These are phyloP conservation scores for Coprinellus micaceus DNA, from an alignment of 768 basidiomycete genomes.

Conservation along the genomic window DNA sequence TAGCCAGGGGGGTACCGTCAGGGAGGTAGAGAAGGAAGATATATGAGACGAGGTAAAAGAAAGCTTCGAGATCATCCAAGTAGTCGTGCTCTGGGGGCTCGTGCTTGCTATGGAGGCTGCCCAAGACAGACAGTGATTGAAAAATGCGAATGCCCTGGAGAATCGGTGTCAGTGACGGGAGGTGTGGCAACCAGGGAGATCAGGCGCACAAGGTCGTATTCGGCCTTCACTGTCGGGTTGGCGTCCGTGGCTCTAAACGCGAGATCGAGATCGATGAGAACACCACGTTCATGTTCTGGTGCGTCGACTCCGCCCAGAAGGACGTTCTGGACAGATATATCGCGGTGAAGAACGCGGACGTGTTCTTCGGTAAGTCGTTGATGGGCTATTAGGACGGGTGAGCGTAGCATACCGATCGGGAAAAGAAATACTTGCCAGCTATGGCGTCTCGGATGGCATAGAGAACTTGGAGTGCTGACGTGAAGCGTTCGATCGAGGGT, in stretches of 20 bases:
- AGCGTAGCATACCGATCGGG: too few relatives aligned
- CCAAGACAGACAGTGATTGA: not conserved
- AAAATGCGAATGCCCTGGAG: not conserved
- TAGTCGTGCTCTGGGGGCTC: not conserved
- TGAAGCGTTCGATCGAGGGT: not conserved
- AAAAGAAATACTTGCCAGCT: constrained; percentile 4
- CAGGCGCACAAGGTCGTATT: not conserved
- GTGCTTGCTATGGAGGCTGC: not conserved
- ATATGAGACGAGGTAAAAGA: not conserved
- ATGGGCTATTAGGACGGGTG: not conserved
- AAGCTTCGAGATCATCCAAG: not conserved
- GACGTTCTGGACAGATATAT: not conserved
- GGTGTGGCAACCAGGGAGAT: not conserved
- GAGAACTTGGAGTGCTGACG: not conserved
- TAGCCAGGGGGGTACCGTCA: not conserved
- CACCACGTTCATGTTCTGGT: not conserved
- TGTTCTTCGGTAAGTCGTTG: not conserved
- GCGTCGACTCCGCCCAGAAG: not conserved
- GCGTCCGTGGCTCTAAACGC: not conserved
- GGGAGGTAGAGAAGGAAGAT: not conserved
- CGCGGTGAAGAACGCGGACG: not conserved
- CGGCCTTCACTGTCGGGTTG: not conserved
- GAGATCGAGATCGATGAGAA: constrained; percentile 8
- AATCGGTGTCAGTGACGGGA: too few relatives aligned
- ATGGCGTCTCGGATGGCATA: constrained; percentile 12